Conservation (phyloP, 176 grass and related monocot species). For the Alopecurus myosuroides region DNA sequence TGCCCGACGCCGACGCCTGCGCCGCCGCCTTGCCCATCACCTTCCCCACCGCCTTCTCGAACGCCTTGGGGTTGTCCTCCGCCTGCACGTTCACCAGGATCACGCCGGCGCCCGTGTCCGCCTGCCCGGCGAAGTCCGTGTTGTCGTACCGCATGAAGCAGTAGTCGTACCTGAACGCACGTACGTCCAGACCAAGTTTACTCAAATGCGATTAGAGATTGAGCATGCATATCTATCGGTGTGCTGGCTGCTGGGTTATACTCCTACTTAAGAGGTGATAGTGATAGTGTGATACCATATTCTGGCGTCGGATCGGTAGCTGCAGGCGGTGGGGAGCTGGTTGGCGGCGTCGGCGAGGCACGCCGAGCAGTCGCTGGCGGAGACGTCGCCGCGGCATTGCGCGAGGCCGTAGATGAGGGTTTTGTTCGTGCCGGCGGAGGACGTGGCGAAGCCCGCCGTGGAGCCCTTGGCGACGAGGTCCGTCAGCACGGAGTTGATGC, state of each 20-base stretch:
- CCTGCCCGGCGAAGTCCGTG: constrained; percentile 40
- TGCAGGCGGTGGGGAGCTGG: constrained; percentile 46
- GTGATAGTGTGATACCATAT: too few species aligned
- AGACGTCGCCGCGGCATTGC: constrained; percentile 64
- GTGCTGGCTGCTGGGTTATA: too few species aligned
- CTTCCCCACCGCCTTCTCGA: constrained; percentile 42
- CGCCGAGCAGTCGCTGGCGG: constrained; percentile 41
- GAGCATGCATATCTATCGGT: not conserved
- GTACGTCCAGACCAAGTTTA: not conserved
- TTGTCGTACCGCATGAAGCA: constrained; percentile 63
- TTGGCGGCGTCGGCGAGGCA: constrained; percentile 60
- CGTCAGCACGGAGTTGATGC: constrained; percentile 43
- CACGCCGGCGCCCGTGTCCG: constrained; percentile 31
- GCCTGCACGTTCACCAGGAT: constrained; percentile 44
- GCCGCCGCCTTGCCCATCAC: constrained; percentile 26
- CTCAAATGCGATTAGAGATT: not conserved
- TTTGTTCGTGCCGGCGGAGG: constrained; percentile 26
- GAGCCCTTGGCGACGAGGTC: constrained; percentile 57
- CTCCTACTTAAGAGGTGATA: too few species aligned
- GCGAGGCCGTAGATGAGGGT: constrained; percentile 50
- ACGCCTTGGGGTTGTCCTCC: constrained; percentile 35
- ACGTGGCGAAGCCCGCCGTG: constrained; percentile 46
- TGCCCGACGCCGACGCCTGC: constrained; percentile 31
- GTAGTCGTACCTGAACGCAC: constrained; percentile 55
- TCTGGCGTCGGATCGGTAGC: constrained; percentile 45